Percentiles rank a stretch among this genome's conserved stretches.
phyloP scores from a whole-genome alignment of 2,329 filamentous ascomycete genomes.

The Tolypocladium ophioglossoides region DNA sequence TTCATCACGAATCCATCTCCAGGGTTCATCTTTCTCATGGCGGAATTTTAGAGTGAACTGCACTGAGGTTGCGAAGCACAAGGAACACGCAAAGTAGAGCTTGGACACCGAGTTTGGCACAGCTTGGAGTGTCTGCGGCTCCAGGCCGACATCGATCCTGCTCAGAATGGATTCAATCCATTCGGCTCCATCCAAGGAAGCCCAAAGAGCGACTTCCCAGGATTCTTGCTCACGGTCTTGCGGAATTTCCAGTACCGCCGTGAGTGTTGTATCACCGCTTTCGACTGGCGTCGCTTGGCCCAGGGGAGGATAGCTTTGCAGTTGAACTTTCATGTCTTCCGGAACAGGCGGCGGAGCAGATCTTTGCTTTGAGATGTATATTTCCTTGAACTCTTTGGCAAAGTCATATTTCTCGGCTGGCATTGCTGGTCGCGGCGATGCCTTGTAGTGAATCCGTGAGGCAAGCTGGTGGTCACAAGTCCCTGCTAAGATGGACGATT shows the following conservation, averaged over 20 bases:
- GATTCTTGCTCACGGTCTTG: constrained; percentile 38
- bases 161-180: constrained; percentile 41
- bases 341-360: constrained; percentile 13
- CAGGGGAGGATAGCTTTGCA: constrained; percentile 56
- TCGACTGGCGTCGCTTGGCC: constrained; percentile 60
- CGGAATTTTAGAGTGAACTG: constrained; percentile 67
- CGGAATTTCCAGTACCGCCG: constrained; percentile 59
- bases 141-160: constrained; percentile 10
- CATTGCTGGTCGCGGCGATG: constrained; percentile 9
- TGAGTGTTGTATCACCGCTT: constrained; percentile 43
- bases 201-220: constrained; percentile 72
- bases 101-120: constrained; percentile 13
- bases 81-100: constrained; percentile 42
- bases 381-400: constrained; percentile 24
- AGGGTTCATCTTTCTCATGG: constrained; percentile 36
- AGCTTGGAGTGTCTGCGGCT: constrained; percentile 42
- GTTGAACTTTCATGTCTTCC: constrained; percentile 23
- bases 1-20: constrained; percentile 63
- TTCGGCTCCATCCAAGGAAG: constrained; percentile 44
- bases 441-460: not conserved
- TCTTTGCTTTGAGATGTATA: constrained; percentile 27
- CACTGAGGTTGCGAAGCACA: constrained; percentile 37
- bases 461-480: not conserved
- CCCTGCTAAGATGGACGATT: not conserved
- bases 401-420: constrained; percentile 20